Base-by-base conservation (phyloP, 1,139 yeast genomes). In the Pichia sp. region DNA sequence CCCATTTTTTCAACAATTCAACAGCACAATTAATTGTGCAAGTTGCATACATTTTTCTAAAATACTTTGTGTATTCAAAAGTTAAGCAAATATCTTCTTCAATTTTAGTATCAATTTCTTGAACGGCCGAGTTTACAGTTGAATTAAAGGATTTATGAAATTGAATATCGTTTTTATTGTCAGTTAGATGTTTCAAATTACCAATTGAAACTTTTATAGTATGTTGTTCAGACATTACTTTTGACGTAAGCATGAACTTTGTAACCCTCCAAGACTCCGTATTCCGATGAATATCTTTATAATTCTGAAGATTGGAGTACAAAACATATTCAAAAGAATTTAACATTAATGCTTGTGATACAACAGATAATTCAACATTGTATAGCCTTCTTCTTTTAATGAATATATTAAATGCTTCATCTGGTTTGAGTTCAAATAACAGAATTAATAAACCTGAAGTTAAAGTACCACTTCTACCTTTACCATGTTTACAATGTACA, bases 401-500 rank as follows among this genome's bases (percentile, higher is more conserved):
- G 63, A 84, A 90, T 5, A 72, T 53, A 0, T 65, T 66, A 42
- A 79, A 72, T 1, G 89, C 87, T 19, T 71, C 73, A 1, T 70
- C 67, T 31, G 76, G 70, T 0, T 72, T 59, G 50, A 69, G 56
- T 4, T 63, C 69, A 42, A 68, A 67, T 47, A 74, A 70, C 56
- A 61, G 67, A 77, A 90, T 81, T 55, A 91, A 66, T 62, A 82
- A 86, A 0, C 91, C 88, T 60, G 90, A 81, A 3, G 79, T 77
- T 4, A 88, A 69, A 0, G 91, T 79, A 0, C 98, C 98, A 0
- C 96, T 83, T 36, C 98, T 71, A 0, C 98, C 98, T 65, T 89
- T 91, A 0, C 98, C 98, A 54, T 89, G 90, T 62, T 87, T 84
- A 64, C 98, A 93, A 64, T 93, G 98, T 11, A 91, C 68, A 0